Percentiles rank a stretch among this genome's conserved stretches.
phyloP scores from a whole-genome alignment of 2,329 filamentous ascomycete genomes.

The Juglanconis sp. region DNA sequence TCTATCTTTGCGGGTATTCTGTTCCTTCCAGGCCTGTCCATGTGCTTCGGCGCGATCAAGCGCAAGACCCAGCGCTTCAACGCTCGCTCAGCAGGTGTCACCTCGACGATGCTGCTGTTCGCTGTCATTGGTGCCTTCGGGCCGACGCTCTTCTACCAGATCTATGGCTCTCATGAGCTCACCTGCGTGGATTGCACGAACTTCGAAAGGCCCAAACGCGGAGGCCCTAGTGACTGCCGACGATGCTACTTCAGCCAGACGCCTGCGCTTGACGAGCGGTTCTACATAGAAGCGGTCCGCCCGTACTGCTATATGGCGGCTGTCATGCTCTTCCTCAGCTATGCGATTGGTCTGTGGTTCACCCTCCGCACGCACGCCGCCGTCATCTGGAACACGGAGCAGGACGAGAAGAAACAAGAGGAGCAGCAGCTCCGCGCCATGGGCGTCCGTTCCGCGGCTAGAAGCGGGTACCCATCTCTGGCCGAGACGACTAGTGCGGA shows the following conservation, averaged over 20 bases:
- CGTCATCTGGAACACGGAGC: constrained; percentile 90
- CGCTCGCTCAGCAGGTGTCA: constrained; percentile 90
- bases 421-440: constrained; percentile 35
- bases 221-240: constrained; percentile 68
- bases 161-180: constrained; percentile 95
- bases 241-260: constrained; percentile 92
- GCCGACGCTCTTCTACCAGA: constrained; percentile 95
- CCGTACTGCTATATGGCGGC: constrained; percentile 93
- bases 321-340: constrained; percentile 82
- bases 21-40: constrained; percentile 89
- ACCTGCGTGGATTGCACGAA: constrained; percentile 71
- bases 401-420: constrained; percentile 70
- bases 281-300: constrained; percentile 85
- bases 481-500: constrained; percentile 57
- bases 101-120: constrained; percentile 96
- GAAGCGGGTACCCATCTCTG: constrained; percentile 25
- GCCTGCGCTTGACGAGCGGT: constrained; percentile 78
- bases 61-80: constrained; percentile 99
- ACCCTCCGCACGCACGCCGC: constrained; percentile 93
- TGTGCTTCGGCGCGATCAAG: constrained; percentile 98
- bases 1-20: constrained; percentile 97
- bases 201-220: constrained; percentile 34
- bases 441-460: constrained; percentile 24
- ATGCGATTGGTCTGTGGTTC: constrained; percentile 91
- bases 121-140: constrained; percentile 93